Evolutionary conservation across 805 yeast species (phyloP), one percentile per base, ranked within the genome.

Genomic region (Millerago galiae): DNA sequence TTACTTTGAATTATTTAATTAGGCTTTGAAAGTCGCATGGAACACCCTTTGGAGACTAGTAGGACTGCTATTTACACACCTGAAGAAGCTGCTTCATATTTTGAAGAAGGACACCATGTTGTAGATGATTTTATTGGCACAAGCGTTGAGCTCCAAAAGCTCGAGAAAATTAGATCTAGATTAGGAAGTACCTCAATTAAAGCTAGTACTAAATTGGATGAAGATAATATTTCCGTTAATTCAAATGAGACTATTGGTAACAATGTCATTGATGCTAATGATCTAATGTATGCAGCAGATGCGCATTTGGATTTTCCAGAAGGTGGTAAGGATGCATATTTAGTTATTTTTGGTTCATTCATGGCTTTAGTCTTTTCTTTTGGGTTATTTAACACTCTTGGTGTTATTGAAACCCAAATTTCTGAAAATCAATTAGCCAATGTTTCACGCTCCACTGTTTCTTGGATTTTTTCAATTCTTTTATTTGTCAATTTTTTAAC

Each of bases 381-480:
- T 45, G 88, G 89, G 1, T 49, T 77, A 33, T 58, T 76, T 45
- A 81, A 81, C 51, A 60, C 79, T 2, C 65, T 73, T 32, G 87
- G 88, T 49, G 82, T 78, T 5, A 68, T 81, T 31, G 81, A 81
- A 59, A 70, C 81, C 0, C 77, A 79, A 49, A 66, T 81, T 9
- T 68, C 77, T 8, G 62, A 61, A 10, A 72, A 81, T 56, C 86
- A 81, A 56, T 59, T 81, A 46, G 62, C 62, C 1, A 51, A 68
- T 35, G 61, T 64, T 6, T 57, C 68, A 5, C 63, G 75, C 1
- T 68, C 81, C 2, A 60, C 73, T 2, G 67, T 78, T 6, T 72
- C 83, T 4, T 79, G 86, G 85, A 71, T 81, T 26, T 81, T 81
- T 50, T 79, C 87, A 2, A 58, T 81, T 25, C 75, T 69, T 56